Base-by-base conservation (phyloP, 2,329 filamentous ascomycete genomes). In the Penicillium sp. region DNA sequence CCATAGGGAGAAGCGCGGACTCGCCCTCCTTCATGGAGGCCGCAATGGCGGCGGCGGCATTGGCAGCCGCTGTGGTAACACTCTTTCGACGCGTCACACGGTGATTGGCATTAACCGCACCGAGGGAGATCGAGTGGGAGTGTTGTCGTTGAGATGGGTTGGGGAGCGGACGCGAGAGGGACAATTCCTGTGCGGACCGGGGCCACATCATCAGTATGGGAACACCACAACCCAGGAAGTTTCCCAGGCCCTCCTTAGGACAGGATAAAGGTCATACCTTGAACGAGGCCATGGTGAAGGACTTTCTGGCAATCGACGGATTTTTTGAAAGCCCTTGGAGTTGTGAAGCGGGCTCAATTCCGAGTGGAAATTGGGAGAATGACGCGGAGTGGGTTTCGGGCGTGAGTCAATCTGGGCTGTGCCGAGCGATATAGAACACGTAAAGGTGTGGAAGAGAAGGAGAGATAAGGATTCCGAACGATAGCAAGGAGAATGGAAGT, bases 31-130 rank as follows among this genome's bases (percentile, higher is more conserved):
- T 86, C 60, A 90, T 78, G 51, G 88, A 90, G 31, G 90, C 89
- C 61, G 93, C 76, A 37, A 77, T 70, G 50, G 71, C 75, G 80
- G 90, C 90, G 19, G 90, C 88, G 46, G 89, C 86, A 75, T 90
- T 93, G 73, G 85, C 83, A 47, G 88, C 85, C 63, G 86, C 89
- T 59, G 90, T 91, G 72, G 85, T 87, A 72, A 96, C 92, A 77
- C 93, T 97, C 84, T 98, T 98, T 68, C 95, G 87, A 70, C 93
- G 90, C 67, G 90, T 92, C 65, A 98, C 86, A 67, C 95, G 90
- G 76, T 96, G 90, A 74, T 86, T 88, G 67, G 87, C 79, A 79
- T 93, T 93, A 70, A 93, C 84, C 57, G 89, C 86, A 66, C 86
- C 86, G 58, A 89, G 84, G 55, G 93, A 89, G 66, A 92, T 82